Conservation (phyloP, 495 filamentous ascomycete genomes). For the Hypoxylon crocopeplum region DNA sequence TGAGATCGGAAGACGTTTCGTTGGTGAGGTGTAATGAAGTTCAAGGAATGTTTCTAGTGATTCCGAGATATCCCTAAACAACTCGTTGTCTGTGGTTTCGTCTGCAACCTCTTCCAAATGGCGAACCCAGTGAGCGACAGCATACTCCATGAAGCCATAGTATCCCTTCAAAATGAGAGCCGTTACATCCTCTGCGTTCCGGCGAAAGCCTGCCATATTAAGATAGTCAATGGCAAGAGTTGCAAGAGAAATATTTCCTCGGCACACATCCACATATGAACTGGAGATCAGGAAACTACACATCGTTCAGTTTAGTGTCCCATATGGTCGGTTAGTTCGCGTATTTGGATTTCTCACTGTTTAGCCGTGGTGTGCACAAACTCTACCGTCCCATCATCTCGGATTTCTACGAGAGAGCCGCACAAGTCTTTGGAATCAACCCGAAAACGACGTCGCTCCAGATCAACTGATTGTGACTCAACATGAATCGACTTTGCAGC, state of each 20-base stretch:
- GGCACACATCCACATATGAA: not conserved
- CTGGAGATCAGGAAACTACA: not conserved
- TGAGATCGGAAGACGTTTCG: not conserved
- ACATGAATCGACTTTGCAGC: constrained; percentile 48
- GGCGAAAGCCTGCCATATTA: not conserved
- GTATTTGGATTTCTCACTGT: constrained; percentile 9
- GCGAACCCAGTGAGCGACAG: constrained; percentile 43
- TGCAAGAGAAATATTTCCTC: not conserved
- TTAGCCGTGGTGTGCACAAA: constrained; percentile 43
- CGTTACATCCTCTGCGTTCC: too few species aligned
- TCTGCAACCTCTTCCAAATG: constrained; percentile 30
- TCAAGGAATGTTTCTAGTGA: constrained; percentile 26
- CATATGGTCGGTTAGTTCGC: too few species aligned
- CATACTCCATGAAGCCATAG: constrained; percentile 47
- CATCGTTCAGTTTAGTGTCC: not conserved
- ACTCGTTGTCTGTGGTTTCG: not conserved
- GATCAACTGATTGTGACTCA: not conserved
- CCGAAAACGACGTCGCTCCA: constrained; percentile 23
- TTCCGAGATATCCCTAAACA: constrained; percentile 23
- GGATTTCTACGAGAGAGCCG: constrained; percentile 38
- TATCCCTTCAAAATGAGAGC: constrained; percentile 24
- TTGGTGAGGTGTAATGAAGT: constrained; percentile 1
- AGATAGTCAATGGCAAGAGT: constrained; percentile 1
- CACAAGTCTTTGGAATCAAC: constrained; percentile 35
- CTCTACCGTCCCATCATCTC: constrained; percentile 27